Percentiles rank a stretch among this genome's conserved stretches.
These are phyloP conservation scores for Carex pumila DNA, from an alignment of 176 grass and related monocot species.

Conservation along the genomic window DNA sequence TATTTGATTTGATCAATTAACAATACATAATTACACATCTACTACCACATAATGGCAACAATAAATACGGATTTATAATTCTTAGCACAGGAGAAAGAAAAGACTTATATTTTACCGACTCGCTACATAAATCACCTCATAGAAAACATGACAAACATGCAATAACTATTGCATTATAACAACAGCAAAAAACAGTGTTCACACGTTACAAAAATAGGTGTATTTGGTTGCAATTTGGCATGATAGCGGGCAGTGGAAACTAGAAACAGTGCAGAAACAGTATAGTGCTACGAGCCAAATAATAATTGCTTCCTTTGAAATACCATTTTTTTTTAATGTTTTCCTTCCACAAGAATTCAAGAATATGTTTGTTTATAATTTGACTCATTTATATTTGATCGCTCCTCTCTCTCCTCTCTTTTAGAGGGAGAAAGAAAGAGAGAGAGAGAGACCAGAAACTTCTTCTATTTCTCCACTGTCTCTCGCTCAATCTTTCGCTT, in stretches of 20 bases:
- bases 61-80: too few relatives aligned
- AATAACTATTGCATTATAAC: background rate
- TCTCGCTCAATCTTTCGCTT: background rate
- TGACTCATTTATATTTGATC: background rate
- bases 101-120: background rate
- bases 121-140: background rate
- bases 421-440: background rate
- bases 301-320: background rate
- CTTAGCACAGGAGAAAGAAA: too few relatives aligned
- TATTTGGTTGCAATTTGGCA: background rate
- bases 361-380: background rate
- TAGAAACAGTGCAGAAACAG: slow-evolving; percentile 23
- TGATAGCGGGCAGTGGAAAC: background rate
- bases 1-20: too few relatives aligned
- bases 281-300: background rate
- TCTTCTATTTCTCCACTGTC: background rate
- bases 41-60: too few relatives aligned
- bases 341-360: background rate
- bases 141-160: background rate
- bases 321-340: background rate
- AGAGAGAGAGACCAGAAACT: slow-evolving; percentile 5
- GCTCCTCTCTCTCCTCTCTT: background rate
- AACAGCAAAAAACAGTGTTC: background rate
- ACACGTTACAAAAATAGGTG: background rate
- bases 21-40: too few relatives aligned